Conservation (phyloP, 495 filamentous ascomycete genomes). For the Aspergillus indologenus region DNA sequence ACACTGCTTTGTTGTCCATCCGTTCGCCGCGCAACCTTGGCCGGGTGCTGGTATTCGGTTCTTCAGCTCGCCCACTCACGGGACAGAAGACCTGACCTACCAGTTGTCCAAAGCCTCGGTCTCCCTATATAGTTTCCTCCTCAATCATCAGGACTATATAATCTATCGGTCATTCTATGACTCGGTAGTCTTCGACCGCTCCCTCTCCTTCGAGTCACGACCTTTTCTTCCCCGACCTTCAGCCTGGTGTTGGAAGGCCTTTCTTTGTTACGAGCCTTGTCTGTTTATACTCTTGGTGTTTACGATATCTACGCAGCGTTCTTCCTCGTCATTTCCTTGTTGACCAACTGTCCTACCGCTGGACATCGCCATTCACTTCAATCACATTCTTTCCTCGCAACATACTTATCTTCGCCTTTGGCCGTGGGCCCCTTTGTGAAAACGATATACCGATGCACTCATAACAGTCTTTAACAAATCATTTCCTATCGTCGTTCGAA, state of each 20-base stretch:
- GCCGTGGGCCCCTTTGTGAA: conserved; percentile 39
- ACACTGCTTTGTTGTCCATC: conserved; percentile 22
- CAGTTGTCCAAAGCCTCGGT: conserved; percentile 32
- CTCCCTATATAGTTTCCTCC: conserved; percentile 21
- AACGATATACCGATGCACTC: conserved; percentile 60
- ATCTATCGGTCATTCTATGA: conserved; percentile 33
- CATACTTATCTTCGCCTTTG: conserved; percentile 32
- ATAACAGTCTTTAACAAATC: conserved; percentile 59
- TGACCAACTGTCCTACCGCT: conserved; percentile 12
- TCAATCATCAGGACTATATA: conserved; percentile 10
- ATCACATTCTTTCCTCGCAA: conserved; percentile 25
- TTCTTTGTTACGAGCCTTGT: conserved; percentile 26
- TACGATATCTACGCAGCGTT: conserved; percentile 55
- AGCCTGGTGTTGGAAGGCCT: conserved; percentile 45
- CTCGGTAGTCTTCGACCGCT: conserved; percentile 36
- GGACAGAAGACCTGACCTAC: conserved; percentile 39
- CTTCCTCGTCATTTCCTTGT: conserved; percentile 31
- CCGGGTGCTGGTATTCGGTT: conserved; percentile 45
- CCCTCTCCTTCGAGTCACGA: conserved; percentile 35
- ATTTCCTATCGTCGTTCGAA: conserved; percentile 47
- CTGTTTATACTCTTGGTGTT: conserved; percentile 34
- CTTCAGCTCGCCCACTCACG: conserved; percentile 34
- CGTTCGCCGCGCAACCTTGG: conserved; percentile 27
- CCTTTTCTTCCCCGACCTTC: conserved; percentile 27
- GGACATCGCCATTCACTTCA: conserved; percentile 39